phyloP scores from a whole-genome alignment of 2,329 filamentous ascomycete species.

The Colletotrichum godetiae region DNA sequence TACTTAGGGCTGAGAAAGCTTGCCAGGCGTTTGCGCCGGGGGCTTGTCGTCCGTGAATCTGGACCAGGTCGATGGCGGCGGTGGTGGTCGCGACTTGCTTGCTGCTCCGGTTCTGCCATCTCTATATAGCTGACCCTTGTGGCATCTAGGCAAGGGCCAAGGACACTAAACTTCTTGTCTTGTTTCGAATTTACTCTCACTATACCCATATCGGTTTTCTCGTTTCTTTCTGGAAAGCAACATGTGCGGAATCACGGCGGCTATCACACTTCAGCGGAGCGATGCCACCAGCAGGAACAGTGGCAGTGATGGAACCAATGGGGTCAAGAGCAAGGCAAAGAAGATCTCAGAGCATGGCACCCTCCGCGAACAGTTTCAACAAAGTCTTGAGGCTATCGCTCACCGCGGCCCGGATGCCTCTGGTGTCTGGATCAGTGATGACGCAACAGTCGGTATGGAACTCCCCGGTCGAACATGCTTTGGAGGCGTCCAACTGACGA shows the following conservation, averaged over 20 bases:
- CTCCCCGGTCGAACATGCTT: not conserved
- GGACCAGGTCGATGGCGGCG: not conserved
- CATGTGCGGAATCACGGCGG: constrained; percentile 32
- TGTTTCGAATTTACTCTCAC: no score
- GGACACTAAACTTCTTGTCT: not conserved
- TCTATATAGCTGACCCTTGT: constrained; percentile 3
- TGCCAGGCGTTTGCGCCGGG: not conserved
- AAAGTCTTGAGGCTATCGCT: constrained; percentile 40
- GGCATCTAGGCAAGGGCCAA: not conserved
- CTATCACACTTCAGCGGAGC: constrained; percentile 25
- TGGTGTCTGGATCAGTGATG: constrained; percentile 43
- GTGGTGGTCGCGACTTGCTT: not conserved
- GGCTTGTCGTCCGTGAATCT: not conserved
- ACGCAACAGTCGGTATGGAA: constrained; percentile 29
- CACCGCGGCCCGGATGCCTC: constrained; percentile 46
- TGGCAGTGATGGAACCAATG: not conserved
- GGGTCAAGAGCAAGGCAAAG: not conserved
- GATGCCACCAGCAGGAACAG: not conserved
- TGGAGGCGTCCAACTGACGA: not conserved
- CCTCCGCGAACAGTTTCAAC: constrained; percentile 36
- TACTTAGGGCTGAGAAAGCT: not conserved
- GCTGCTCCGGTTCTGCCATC: not conserved
- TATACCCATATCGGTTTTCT: not conserved
- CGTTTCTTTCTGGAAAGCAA: not conserved
- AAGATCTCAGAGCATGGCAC: not conserved